Percentiles rank a stretch among this genome's conserved stretches.
Evolutionary conservation across 2,329 filamentous ascomycete genomes (phyloP).

Genomic region (Zymoseptoria pseudotritici): DNA sequence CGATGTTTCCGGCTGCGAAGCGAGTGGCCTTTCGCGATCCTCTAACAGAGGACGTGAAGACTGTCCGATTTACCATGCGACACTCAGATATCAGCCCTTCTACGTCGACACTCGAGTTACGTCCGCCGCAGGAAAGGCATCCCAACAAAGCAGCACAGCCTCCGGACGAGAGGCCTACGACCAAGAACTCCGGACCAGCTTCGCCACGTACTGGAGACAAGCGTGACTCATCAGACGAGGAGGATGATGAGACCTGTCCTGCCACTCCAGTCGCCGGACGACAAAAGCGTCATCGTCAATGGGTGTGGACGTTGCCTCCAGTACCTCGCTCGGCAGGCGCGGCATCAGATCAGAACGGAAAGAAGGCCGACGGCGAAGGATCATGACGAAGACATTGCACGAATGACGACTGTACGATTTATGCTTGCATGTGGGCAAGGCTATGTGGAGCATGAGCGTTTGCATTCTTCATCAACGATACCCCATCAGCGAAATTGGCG

Average conservation of each 20-base stretch:
- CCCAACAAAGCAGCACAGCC: neutral
- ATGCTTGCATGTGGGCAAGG: slow-evolving; percentile 1
- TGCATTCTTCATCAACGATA: neutral
- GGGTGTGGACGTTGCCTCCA: slow-evolving; percentile 51
- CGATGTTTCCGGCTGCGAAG: slow-evolving; percentile 50
- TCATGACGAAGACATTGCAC: neutral
- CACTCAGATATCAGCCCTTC: slow-evolving; percentile 48
- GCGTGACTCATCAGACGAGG: slow-evolving; percentile 43
- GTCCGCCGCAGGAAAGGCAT: slow-evolving; percentile 11
- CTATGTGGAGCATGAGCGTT: neutral
- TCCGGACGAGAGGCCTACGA: neutral
- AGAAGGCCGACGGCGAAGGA: neutral
- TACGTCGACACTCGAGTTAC: slow-evolving; percentile 23
- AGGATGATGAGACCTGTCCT: slow-evolving; percentile 40
- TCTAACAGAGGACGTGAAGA: slow-evolving; percentile 54
- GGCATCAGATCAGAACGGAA: neutral
- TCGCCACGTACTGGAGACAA: slow-evolving; percentile 31
- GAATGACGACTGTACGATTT: neutral
- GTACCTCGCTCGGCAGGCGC: neutral
- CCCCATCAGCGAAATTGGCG: neutral
- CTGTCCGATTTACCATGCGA: slow-evolving; percentile 46
- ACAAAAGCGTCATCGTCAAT: slow-evolving; percentile 47
- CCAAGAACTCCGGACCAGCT: neutral
- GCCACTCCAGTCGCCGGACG: slow-evolving; percentile 48
- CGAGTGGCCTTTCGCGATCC: slow-evolving; percentile 50